These are phyloP conservation scores for Retiboletus flavoniger DNA, from an alignment of 1,284 basidiomycete genomes.

Conservation along the genomic window DNA sequence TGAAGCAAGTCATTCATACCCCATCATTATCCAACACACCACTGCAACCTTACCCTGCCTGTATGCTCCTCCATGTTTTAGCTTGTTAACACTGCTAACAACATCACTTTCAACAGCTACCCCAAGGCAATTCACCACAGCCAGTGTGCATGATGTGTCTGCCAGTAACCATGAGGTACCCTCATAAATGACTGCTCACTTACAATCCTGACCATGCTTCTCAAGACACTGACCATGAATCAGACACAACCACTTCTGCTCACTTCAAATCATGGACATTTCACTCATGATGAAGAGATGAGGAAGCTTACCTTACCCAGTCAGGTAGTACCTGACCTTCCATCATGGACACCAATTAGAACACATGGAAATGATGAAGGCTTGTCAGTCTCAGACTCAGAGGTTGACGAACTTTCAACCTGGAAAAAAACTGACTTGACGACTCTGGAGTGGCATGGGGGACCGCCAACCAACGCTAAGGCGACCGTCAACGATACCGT, in stretches of 20 bases:
- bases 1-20: constrained; percentile 5
- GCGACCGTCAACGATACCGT: background rate
- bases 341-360: constrained; percentile 30
- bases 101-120: constrained; percentile 11
- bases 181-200: background rate
- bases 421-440: background rate
- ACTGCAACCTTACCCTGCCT: constrained; percentile 6
- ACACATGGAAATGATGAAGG: background rate
- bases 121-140: constrained; percentile 16
- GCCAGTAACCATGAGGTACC: constrained; percentile 15
- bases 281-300: background rate
- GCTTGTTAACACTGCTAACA: background rate
- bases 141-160: constrained; percentile 6
- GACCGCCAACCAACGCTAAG: background rate
- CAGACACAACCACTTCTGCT: constrained; percentile 4
- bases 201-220: constrained; percentile 8
- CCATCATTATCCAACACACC: constrained; percentile 4
- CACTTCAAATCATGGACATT: background rate
- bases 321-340: constrained; percentile 19
- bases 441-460: background rate
- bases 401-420: constrained; percentile 10
- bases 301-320: background rate
- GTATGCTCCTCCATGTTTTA: constrained; percentile 13
- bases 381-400: constrained; percentile 5
- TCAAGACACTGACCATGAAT: constrained; percentile 10